A percentile compares a stretch with the other conserved stretches of the same genome.
These are phyloP conservation scores for Boeremia exigua DNA, from an alignment of 2,329 filamentous ascomycete species.

Conservation along the genomic window DNA sequence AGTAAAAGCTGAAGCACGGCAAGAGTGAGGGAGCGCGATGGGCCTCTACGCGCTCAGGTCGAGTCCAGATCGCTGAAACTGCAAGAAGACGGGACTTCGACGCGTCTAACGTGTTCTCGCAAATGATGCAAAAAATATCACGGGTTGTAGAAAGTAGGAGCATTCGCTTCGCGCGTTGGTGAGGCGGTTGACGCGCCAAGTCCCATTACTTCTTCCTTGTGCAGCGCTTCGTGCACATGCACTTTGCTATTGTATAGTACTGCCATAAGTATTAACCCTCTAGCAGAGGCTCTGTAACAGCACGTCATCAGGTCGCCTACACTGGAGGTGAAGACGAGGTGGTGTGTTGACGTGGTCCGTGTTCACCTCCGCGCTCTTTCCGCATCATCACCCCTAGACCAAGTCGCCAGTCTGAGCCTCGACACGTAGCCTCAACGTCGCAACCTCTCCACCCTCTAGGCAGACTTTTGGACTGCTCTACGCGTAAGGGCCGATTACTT, in stretches of 20 bases:
- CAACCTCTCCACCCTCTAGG: slow-evolving; percentile 5
- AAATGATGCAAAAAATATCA: not conserved
- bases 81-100: not conserved
- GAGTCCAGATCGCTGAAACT: too few relatives aligned
- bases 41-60: not conserved
- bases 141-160: not conserved
- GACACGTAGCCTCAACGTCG: slow-evolving; percentile 41
- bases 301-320: not conserved
- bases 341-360: slow-evolving; percentile 14
- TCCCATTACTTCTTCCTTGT: not conserved
- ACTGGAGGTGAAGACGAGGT: not conserved
- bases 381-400: slow-evolving; percentile 28
- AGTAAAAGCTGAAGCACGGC: not conserved
- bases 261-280: not conserved
- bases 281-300: too few relatives aligned
- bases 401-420: slow-evolving; percentile 22
- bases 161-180: not conserved
- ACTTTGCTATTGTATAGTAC: not conserved
- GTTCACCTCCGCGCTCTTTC: slow-evolving; percentile 30
- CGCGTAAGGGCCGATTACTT: not conserved
- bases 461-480: not conserved
- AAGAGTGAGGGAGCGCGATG: not conserved
- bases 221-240: not conserved
- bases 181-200: slow-evolving; percentile 4
- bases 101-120: not conserved